Conservation (phyloP, 768 basidiomycete species). For the Postia placenta region DNA sequence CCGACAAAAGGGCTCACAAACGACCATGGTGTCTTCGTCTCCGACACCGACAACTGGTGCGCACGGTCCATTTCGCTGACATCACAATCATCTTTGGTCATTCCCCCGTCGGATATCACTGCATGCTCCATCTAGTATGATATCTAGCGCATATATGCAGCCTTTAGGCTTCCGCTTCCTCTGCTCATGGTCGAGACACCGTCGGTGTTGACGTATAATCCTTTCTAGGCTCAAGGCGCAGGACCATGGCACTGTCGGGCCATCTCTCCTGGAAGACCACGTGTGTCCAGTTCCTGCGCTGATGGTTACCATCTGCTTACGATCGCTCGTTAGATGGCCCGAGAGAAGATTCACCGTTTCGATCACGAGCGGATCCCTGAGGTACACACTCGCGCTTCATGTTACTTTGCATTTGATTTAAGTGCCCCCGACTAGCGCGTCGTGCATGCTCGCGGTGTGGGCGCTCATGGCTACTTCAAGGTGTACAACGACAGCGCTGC, state of each 20-base stretch:
- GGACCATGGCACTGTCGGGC: constrained; percentile 46
- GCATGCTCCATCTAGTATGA: background rate
- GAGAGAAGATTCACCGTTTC: constrained; percentile 74
- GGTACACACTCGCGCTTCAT: constrained; percentile 25
- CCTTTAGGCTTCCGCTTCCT: background rate
- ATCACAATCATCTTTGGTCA: background rate
- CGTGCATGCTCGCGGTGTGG: constrained; percentile 64
- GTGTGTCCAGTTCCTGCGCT: constrained; percentile 18
- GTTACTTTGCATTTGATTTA: constrained; percentile 10
- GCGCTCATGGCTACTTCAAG: constrained; percentile 80
- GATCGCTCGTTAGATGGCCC: constrained; percentile 36
- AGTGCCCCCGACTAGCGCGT: constrained; percentile 62
- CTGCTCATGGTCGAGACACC: background rate
- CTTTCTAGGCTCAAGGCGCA: constrained; percentile 50
- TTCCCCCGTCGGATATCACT: background rate
- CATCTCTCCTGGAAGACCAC: constrained; percentile 72
- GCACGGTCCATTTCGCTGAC: background rate
- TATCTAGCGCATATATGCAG: background rate
- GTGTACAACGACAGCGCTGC: constrained; percentile 61
- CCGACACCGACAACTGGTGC: constrained; percentile 66
- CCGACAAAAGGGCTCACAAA: constrained; percentile 41
- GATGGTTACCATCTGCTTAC: too few relatives aligned
- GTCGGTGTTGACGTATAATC: background rate
- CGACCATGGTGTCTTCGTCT: constrained; percentile 52
- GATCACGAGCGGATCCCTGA: constrained; percentile 91